Conservation (phyloP, 2,329 filamentous ascomycete species). For the Phaeosphaeriaceae sp. region DNA sequence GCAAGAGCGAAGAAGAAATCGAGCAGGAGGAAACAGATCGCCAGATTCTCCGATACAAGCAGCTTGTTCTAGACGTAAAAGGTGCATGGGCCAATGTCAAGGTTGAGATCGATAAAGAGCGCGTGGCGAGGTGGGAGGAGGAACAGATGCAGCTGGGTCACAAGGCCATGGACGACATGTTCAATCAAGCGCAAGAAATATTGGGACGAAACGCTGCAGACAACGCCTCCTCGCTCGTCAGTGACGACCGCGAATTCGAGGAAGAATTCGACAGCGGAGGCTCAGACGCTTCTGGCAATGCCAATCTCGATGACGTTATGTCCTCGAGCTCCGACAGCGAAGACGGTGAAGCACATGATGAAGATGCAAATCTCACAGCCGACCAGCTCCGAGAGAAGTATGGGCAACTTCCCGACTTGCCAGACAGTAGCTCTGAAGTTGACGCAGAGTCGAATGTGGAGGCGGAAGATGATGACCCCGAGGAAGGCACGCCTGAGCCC, state of each 20-base stretch:
- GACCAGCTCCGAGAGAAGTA: slow-evolving; percentile 75
- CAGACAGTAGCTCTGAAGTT: slow-evolving; percentile 42
- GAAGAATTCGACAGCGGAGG: slow-evolving; percentile 52
- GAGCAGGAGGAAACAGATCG: slow-evolving; percentile 76
- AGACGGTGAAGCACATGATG: slow-evolving; percentile 54
- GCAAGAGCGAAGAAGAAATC: slow-evolving; percentile 71
- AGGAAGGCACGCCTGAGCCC: slow-evolving; percentile 34
- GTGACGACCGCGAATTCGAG: slow-evolving; percentile 49
- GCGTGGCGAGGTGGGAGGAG: slow-evolving; percentile 65
- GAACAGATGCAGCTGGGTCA: slow-evolving; percentile 63
- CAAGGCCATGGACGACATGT: slow-evolving; percentile 75
- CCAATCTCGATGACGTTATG: slow-evolving; percentile 53
- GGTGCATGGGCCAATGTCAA: slow-evolving; percentile 67
- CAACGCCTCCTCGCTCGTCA: slow-evolving; percentile 47
- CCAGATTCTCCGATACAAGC: slow-evolving; percentile 72
- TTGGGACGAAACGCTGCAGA: slow-evolving; percentile 42
- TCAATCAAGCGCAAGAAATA: slow-evolving; percentile 69
- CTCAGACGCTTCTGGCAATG: slow-evolving; percentile 42
- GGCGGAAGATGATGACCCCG: slow-evolving; percentile 35
- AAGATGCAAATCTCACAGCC: slow-evolving; percentile 71
- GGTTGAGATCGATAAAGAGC: slow-evolving; percentile 63
- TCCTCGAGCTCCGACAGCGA: slow-evolving; percentile 44
- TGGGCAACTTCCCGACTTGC: slow-evolving; percentile 63
- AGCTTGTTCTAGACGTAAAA: slow-evolving; percentile 70
- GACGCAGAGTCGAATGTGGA: slow-evolving; percentile 42